Evolutionary conservation across 345 rosid species (phyloP).

Genomic region (Camelina laxa): DNA sequence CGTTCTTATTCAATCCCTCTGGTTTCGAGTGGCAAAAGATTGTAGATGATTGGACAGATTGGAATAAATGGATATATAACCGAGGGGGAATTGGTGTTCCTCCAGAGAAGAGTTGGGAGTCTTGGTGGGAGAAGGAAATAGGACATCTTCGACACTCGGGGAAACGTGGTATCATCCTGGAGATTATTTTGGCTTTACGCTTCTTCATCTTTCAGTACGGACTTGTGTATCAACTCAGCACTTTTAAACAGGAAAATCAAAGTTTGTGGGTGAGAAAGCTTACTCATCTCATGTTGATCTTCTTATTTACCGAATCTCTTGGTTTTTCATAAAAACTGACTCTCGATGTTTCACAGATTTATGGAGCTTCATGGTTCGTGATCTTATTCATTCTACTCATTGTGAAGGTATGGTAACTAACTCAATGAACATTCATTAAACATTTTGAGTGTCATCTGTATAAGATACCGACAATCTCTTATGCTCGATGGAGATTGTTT

Average conservation of each 20-base stretch:
- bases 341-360: conserved; percentile 39
- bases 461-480: not conserved
- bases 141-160: conserved; percentile 63
- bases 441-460: not conserved
- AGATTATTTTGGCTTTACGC: conserved; percentile 59
- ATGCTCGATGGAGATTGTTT: conserved; percentile 1
- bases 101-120: conserved; percentile 73
- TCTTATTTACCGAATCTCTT: not conserved
- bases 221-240: conserved; percentile 65
- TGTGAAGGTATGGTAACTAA: conserved; percentile 45
- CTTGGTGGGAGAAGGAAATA: conserved; percentile 79
- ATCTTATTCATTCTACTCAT: conserved; percentile 41
- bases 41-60: conserved; percentile 74
- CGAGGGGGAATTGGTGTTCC: conserved; percentile 67
- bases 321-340: not conserved
- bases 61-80: conserved; percentile 67
- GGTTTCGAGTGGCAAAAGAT: conserved; percentile 79
- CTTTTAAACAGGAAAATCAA: conserved; percentile 43
- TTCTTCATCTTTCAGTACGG: conserved; percentile 71
- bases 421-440: not conserved
- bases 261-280: conserved; percentile 56
- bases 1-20: conserved; percentile 70
- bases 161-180: conserved; percentile 53
- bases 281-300: not conserved
- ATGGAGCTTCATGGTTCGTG: conserved; percentile 47